Evolutionary conservation across 2,329 filamentous ascomycete species (phyloP), one percentile per base, ranked within the genome.

Genomic region (Polychaeton citri): DNA sequence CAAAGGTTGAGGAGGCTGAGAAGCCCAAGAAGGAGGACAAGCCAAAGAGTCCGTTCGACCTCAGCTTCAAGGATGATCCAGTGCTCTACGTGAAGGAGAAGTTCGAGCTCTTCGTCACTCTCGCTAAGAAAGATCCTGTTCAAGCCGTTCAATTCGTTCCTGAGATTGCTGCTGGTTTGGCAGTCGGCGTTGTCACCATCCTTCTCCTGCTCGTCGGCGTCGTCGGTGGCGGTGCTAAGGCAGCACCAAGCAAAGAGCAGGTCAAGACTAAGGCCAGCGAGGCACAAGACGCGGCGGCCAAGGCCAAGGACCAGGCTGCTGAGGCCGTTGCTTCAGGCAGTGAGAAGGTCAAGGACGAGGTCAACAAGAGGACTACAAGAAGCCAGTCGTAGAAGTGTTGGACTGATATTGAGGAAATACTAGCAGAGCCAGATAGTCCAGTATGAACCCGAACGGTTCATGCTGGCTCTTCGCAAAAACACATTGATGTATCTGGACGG

Each of bases 41-140:
- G 57, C 67, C 76, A 54, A 76, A 78, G 63, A 80, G 76, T 35
- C 79, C 82, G 45, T 71, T 65, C 41, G 82, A 88, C 62, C 76
- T 93, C 46, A 79, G 75, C 61, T 96, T 98, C 79, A 65, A 76
- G 53, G 88, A 95, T 46, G 84, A 94, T 71, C 90, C 90, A 33
- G 74, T 94, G 50, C 67, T 67, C 49, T 98, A 82, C 64, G 62
- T 94, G 64, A 83, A 79, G 65, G 83, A 94, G 79, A 96, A 95
- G 77, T 61, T 92, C 43, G 80, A 92, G 50, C 76, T 92, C 44
- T 98, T 98, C 74, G 59, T 90, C 52, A 79, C 78, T 50, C 79
- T 96, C 53, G 82, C 78, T 59, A 75, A 84, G 69, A 73, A 76
- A 52, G 80, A 92, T 63, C 86, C 87, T 39, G 52, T 94, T 47